phyloP scores from a whole-genome alignment of 306 rosid genomes.

The Trifolium dubium region DNA sequence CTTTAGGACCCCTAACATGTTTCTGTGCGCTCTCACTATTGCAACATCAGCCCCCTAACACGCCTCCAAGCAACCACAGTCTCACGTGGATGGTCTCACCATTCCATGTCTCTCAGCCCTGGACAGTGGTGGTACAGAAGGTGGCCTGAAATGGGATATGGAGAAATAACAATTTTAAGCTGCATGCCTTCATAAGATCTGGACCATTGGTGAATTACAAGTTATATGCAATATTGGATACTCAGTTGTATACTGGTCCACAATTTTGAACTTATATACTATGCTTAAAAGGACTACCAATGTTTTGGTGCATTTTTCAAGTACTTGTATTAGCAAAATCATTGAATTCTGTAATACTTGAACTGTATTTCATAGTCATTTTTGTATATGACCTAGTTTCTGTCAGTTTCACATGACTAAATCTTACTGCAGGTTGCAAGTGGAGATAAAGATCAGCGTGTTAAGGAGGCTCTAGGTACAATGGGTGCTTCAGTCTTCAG shows the following conservation, averaged over 20 bases:
- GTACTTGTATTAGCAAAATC: not conserved
- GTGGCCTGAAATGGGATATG: not conserved
- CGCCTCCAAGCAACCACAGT: not conserved
- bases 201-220: not conserved
- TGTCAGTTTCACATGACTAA: constrained; percentile 7
- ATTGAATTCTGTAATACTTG: constrained; percentile 9
- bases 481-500: constrained; percentile 99
- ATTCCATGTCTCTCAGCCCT: not conserved
- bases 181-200: not conserved
- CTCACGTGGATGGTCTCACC: not conserved
- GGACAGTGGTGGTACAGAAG: not conserved
- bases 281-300: not conserved
- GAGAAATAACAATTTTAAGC: not conserved
- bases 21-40: not conserved
- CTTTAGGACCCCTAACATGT: too few relatives aligned
- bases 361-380: constrained; percentile 16
- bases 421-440: constrained; percentile 66
- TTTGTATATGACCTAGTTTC: constrained; percentile 23
- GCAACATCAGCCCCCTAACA: not conserved
- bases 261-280: not conserved
- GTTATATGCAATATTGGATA: not conserved
- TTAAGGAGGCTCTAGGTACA: constrained; percentile 84
- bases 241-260: not conserved
- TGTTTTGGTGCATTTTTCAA: not conserved
- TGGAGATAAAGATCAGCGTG: constrained; percentile 82